Percentiles rank a stretch among this genome's conserved stretches.
These are phyloP conservation scores for Odontarrhena argentea DNA, from an alignment of 345 rosid genomes.

Conservation along the genomic window DNA sequence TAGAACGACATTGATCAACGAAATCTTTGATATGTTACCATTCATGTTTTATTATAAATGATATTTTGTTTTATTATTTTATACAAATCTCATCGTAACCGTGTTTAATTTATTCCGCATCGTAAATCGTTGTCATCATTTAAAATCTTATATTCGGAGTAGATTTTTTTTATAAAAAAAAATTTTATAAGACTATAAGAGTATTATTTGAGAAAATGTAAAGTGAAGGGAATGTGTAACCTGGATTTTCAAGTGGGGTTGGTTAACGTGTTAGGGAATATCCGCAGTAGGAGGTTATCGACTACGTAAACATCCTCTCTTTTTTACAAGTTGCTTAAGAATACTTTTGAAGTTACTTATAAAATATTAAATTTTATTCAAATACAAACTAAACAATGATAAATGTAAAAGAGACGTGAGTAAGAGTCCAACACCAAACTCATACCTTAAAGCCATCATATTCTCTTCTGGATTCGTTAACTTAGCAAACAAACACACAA, in stretches of 20 bases:
- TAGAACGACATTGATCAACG: too few species aligned
- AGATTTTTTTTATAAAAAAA: too few species aligned
- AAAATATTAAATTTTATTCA: neutral
- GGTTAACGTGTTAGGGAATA: constrained; percentile 36
- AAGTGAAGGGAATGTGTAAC: constrained; percentile 23
- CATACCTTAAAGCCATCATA: constrained; percentile 41
- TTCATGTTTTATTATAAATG: too few species aligned
- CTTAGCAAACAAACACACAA: constrained; percentile 1
- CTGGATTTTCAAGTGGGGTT: constrained; percentile 27
- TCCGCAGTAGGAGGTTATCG: constrained; percentile 34
- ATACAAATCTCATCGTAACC: too few species aligned
- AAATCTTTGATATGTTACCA: too few species aligned
- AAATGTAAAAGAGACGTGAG: constrained; percentile 35
- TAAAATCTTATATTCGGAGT: too few species aligned
- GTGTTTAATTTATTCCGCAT: too few species aligned
- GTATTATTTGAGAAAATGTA: constrained; percentile 7
- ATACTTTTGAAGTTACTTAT: constrained; percentile 23
- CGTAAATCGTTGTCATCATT: too few species aligned
- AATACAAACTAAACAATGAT: constrained; percentile 11
- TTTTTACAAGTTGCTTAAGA: constrained; percentile 39
- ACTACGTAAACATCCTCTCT: constrained; percentile 35
- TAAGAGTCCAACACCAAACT: constrained; percentile 40
- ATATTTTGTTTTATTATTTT: too few species aligned
- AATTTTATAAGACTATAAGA: neutral
- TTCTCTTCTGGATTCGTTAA: constrained; percentile 33